Conservation (phyloP, 768 basidiomycete species). For the Calocera cornea region DNA sequence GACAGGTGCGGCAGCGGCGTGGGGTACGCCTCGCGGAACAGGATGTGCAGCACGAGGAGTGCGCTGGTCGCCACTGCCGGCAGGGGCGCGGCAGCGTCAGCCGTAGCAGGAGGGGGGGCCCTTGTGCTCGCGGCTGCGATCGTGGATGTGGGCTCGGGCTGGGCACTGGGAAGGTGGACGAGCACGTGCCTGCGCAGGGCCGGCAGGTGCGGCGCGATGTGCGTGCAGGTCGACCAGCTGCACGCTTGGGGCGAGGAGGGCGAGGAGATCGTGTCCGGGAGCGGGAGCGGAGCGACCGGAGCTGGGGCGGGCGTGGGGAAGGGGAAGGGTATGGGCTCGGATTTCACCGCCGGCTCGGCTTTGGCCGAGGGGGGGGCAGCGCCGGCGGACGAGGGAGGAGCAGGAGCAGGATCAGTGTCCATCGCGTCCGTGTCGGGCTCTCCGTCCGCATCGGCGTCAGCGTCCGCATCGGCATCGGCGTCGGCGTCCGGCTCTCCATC, state of each 20-base stretch:
- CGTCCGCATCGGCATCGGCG: background rate
- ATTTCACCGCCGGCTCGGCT: too few relatives aligned
- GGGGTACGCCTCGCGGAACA: background rate
- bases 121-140: background rate
- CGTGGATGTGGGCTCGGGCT: background rate
- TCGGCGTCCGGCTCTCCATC: background rate
- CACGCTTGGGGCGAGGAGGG: background rate
- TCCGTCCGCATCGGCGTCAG: background rate
- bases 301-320: background rate
- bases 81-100: background rate
- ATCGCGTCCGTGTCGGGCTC: background rate
- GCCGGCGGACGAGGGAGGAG: background rate
- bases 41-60: background rate
- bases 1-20: background rate
- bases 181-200: background rate
- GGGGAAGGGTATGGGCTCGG: background rate
- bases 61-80: background rate
- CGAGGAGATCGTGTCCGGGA: background rate
- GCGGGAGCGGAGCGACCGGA: background rate
- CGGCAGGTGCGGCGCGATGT: background rate
- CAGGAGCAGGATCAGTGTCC: background rate
- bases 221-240: background rate
- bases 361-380: too few relatives aligned
- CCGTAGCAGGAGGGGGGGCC: background rate
- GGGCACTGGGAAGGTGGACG: background rate